A percentile compares a stretch with the other conserved stretches of the same genome.
Conservation (phyloP, 768 basidiomycete species). For the Strobilomyces dryophilus region DNA sequence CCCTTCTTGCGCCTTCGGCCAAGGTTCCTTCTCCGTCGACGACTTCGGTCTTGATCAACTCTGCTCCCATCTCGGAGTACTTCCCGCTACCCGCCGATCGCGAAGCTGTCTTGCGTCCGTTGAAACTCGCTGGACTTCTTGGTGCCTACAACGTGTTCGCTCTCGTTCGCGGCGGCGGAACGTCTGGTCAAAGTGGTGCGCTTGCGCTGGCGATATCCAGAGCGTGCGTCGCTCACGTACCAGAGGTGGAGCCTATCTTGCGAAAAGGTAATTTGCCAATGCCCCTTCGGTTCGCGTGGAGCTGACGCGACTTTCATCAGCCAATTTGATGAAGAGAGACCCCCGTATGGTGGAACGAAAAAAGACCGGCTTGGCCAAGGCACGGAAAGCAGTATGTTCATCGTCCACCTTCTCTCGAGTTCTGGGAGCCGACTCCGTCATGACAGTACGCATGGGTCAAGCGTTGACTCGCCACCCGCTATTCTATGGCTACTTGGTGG, state of each 20-base stretch:
- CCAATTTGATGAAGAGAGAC: slow-evolving; percentile 83
- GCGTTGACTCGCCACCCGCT: slow-evolving; percentile 46
- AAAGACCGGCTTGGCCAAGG: slow-evolving; percentile 91
- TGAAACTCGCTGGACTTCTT: slow-evolving; percentile 77
- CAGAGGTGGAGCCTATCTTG: slow-evolving; percentile 60
- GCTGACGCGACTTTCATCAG: slow-evolving; percentile 36
- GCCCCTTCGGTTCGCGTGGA: not conserved
- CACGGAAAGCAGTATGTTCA: slow-evolving; percentile 79
- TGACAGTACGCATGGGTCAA: slow-evolving; percentile 84
- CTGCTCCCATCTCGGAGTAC: slow-evolving; percentile 71
- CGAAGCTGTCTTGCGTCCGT: slow-evolving; percentile 75
- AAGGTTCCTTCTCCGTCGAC: slow-evolving; percentile 38
- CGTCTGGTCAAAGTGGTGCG: slow-evolving; percentile 91
- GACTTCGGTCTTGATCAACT: slow-evolving; percentile 80
- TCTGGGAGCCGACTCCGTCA: slow-evolving; percentile 6
- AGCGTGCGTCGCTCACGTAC: slow-evolving; percentile 68
- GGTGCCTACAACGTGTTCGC: slow-evolving; percentile 81
- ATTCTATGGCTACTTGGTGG: not conserved
- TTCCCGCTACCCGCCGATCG: slow-evolving; percentile 75
- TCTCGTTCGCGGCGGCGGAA: slow-evolving; percentile 81
- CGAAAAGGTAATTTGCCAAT: slow-evolving; percentile 53
- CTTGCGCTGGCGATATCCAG: slow-evolving; percentile 67
- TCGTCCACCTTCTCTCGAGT: not conserved
- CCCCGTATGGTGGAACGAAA: slow-evolving; percentile 98
- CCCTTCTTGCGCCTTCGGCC: slow-evolving; percentile 17